Evolutionary conservation across 1,284 basidiomycete species (phyloP), one percentile per base, ranked within the genome.

Genomic region (Meripilus lineatus): DNA sequence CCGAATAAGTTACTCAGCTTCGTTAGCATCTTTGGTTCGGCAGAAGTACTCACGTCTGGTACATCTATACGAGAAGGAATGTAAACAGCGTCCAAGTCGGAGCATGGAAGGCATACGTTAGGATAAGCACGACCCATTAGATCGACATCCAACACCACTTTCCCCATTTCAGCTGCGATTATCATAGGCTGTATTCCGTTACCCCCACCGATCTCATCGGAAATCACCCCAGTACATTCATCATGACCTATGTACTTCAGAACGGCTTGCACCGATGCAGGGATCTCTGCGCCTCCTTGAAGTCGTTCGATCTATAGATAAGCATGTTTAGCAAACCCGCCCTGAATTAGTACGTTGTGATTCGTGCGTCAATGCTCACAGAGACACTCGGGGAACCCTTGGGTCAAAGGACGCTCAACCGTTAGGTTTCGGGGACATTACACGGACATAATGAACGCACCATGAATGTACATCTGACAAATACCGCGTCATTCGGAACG

Each of bases 121-220:
- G 60, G 61, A 46, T 65, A 63, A 46, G 71, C 71, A 44, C 73
- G 69, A 7, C 75, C 75, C 75, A 78, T 78, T 43, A 76, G 71
- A 56, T 81, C 78, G 26, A 64, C 61, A 46, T 62, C 56, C 2
- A 61, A 47, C 7, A 59, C 55, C 14, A 45, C 38, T 46, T 58
- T 59, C 38, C 53, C 53, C 53, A 59, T 54, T 40, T 58, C 56
- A 5, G 66, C 62, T 3, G 72, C 71, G 35, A 70, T 63, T 17
- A 74, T 61, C 57, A 77, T 66, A 18, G 71, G 68, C 59, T 77
- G 67, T 51, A 80, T 68, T 25, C 79, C 78, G 51, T 81, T 81
- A 13, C 70, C 71, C 8, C 78, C 79, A 13, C 79, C 78, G 36
- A 81, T 77, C 56, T 79, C 75, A 42, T 74, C 71, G 10, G 70